Evolutionary conservation across 768 basidiomycete species (phyloP), one percentile per base, ranked within the genome.

Genomic region (Albatrellus ellisii): DNA sequence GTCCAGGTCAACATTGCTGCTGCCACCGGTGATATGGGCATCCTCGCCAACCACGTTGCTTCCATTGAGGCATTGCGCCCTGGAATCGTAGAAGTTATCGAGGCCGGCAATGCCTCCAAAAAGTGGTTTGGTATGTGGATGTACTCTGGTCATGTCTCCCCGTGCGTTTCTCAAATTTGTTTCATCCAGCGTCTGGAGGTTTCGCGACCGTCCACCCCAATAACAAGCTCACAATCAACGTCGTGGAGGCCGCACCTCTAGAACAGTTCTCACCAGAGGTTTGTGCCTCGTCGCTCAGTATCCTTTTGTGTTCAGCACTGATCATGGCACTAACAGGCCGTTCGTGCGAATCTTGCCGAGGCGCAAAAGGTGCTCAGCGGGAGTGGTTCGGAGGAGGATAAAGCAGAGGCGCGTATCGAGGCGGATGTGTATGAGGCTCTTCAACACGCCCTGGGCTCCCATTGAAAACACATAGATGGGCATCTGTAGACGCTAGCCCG

Each of bases 171-270:
- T 34, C 15, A 27, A 39, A 35, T 34, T 17, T 18, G 36, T 35
- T 22, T 26, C 25, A 24, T 5, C 6, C 26, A 99, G 95, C 87
- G 26, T 95, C 92, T 41, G 82, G 89, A 44, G 95, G 95, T 41
- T 97, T 99, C 60, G 92, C 95, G 41, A 97, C 86, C 45, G 87
- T 99, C 29, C 95, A 99, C 64, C 89, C 90, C 26, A 90, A 92
- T 66, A 99, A 97, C 73, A 80, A 75, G 51, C 68, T 98, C 46
- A 98, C 95, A 29, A 84, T 99, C 59, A 99, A 98, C 65, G 90
- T 83, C 45, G 80, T 99, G 35, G 95, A 99, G 69, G 95, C 86
- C 46, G 92, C 91, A 44, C 79, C 89, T 17, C 67, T 98, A 28
- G 90, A 92, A 43, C 69, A 78, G 29, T 94, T 97, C 67, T 94